phyloP scores from a whole-genome alignment of 306 rosid genomes.

The Pterocarpus macrocarpus region DNA sequence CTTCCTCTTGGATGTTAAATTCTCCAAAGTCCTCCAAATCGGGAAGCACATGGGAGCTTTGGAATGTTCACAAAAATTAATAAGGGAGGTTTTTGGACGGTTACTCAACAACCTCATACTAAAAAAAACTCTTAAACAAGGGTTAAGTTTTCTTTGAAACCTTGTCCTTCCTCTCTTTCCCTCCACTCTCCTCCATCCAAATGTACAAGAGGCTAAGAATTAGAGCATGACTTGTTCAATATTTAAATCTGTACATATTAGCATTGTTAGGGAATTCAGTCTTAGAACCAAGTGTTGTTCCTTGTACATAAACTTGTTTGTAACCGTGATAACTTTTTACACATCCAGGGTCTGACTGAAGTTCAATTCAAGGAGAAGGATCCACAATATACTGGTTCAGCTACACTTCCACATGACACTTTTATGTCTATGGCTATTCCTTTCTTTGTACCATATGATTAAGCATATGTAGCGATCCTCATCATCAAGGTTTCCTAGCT shows the following conservation, averaged over 20 bases:
- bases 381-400: constrained; percentile 64
- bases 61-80: too few relatives aligned
- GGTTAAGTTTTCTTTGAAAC: too few relatives aligned
- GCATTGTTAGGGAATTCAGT: constrained; percentile 10
- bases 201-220: background rate
- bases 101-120: too few relatives aligned
- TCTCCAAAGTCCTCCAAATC: too few relatives aligned
- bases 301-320: background rate
- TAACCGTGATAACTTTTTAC: constrained; percentile 13
- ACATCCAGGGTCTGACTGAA: constrained; percentile 89
- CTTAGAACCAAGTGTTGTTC: background rate
- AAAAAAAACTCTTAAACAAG: too few relatives aligned
- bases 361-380: constrained; percentile 92
- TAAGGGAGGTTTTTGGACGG: too few relatives aligned
- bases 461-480: constrained; percentile 32
- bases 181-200: too few relatives aligned
- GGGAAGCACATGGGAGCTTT: too few relatives aligned
- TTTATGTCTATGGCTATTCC: constrained; percentile 87
- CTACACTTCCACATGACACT: constrained; percentile 65
- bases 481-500: constrained; percentile 20
- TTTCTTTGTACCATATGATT: constrained; percentile 78
- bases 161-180: too few relatives aligned
- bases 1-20: too few relatives aligned
- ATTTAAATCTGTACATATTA: background rate
- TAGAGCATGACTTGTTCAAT: constrained; percentile 2